Conservation (phyloP, 805 yeast genomes). For the Cyberlindnera bimundalis region DNA sequence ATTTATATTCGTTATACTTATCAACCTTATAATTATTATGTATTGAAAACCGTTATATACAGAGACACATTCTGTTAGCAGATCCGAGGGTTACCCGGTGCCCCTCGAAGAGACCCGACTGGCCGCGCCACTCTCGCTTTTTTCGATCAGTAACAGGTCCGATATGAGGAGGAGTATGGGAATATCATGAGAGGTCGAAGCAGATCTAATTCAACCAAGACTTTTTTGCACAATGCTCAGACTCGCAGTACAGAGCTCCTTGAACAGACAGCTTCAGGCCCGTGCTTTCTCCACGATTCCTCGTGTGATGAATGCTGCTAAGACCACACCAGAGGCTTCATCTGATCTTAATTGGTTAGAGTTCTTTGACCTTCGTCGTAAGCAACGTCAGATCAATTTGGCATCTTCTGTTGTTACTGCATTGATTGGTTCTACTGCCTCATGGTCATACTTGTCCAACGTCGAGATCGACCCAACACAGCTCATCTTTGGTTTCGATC, state of each 20-base stretch:
- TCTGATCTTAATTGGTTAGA: slow-evolving; percentile 62
- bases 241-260: slow-evolving; percentile 12
- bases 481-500: slow-evolving; percentile 82
- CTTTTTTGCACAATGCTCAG: slow-evolving; percentile 10
- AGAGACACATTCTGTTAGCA: too few relatives aligned
- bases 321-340: slow-evolving; percentile 4
- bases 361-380: slow-evolving; percentile 71
- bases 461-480: slow-evolving; percentile 86
- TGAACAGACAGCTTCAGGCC: slow-evolving; percentile 14
- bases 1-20: too few relatives aligned
- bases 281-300: slow-evolving; percentile 13
- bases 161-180: too few relatives aligned
- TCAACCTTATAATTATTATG: too few relatives aligned
- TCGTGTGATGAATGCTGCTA: slow-evolving; percentile 4
- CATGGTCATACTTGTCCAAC: slow-evolving; percentile 77
- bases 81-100: slow-evolving; percentile 6
- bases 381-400: slow-evolving; percentile 66
- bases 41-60: too few relatives aligned
- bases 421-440: slow-evolving; percentile 55
- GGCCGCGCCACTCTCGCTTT: neutral
- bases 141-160: too few relatives aligned
- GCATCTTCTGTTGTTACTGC: slow-evolving; percentile 69
- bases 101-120: neutral
- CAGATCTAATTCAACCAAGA: too few relatives aligned
- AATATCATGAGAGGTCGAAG: neutral